Conservation (phyloP, 768 basidiomycete species). For the Mycena metata region DNA sequence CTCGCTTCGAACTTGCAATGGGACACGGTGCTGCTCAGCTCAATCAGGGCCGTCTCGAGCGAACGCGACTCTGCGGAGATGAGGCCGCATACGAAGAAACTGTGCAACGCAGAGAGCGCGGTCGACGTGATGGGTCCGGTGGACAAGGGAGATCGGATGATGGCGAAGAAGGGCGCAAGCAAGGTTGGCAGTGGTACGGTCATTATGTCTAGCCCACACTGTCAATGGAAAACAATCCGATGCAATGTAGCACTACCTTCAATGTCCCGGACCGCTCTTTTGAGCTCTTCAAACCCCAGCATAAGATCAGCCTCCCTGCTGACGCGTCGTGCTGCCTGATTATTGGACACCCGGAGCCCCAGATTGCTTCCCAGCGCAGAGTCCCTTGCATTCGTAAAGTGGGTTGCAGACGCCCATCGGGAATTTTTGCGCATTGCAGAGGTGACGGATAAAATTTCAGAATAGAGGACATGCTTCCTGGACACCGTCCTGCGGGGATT, state of each 20-base stretch:
- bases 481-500: conserved; percentile 57
- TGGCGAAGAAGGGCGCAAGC: conserved; percentile 90
- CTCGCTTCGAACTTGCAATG: conserved; percentile 99
- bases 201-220: conserved; percentile 64
- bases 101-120: conserved; percentile 89
- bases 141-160: conserved; percentile 93
- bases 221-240: conserved; percentile 26
- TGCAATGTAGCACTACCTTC: conserved; percentile 61
- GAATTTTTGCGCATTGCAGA: conserved; percentile 98
- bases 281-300: conserved; percentile 89
- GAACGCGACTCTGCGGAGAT: conserved; percentile 69
- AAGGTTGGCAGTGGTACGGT: conserved; percentile 71
- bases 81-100: conserved; percentile 85
- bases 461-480: conserved; percentile 84
- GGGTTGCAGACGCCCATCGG: conserved; percentile 88
- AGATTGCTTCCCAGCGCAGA: conserved; percentile 80
- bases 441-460: conserved; percentile 93
- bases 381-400: conserved; percentile 72
- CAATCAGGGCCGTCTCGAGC: conserved; percentile 78
- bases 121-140: conserved; percentile 98
- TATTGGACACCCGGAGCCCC: conserved; percentile 74
- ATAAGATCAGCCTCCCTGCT: conserved; percentile 88
- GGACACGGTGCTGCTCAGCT: conserved; percentile 90
- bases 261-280: conserved; percentile 76
- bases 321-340: conserved; percentile 61